Evolutionary conservation across 805 yeast genomes (phyloP), one percentile per base, ranked within the genome.

Genomic region (Hanseniaspora nectarophila): DNA sequence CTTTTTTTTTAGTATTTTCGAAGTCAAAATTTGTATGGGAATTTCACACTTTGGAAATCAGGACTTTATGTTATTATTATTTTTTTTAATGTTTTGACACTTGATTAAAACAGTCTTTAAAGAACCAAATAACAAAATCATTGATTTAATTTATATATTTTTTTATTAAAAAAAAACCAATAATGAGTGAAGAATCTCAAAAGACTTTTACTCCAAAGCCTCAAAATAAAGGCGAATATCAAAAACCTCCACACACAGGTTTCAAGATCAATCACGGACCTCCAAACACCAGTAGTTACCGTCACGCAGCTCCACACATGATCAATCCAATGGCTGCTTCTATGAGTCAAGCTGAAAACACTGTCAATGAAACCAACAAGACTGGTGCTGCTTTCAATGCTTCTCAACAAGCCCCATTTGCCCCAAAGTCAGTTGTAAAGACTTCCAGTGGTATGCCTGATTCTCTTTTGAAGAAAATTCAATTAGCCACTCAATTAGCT

Each of bases 331-430:
- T 37, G 52, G 66, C 62, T 55, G 64, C 63, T 43, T 63, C 67
- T 7, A 62, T 65, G 39, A 67, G 67, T 33, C 65, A 65, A 52
- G 61, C 57, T 49, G 51, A 42, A 16, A 42, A 20, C 34, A 28
- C 63, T 28, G 64, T 63, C 56, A 57, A 63, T 44, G 58, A 56
- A 28, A 61, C 60, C 8, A 57, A 62, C 29, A 29, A n/a, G 13
- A 15, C 20, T 15, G 18, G 52, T 40, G 38, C 26, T 13, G 28
- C 50, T 5, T 40, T 54, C 20, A 29, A 21, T 18, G 40, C 47
- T n/a, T 6, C 52, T 16, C 39, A 44, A 12, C 28, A 44, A 12
- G 23, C 57, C 15, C 44, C 28, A 21, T 45, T 56, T 16, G 39
- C 44, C 13, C 39, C 35, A 15, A 35, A 45, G 15, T 37, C 51